A percentile compares a stretch with the other conserved stretches of the same genome.
Conservation (phyloP, 768 basidiomycete genomes). For the Mycena pura region DNA sequence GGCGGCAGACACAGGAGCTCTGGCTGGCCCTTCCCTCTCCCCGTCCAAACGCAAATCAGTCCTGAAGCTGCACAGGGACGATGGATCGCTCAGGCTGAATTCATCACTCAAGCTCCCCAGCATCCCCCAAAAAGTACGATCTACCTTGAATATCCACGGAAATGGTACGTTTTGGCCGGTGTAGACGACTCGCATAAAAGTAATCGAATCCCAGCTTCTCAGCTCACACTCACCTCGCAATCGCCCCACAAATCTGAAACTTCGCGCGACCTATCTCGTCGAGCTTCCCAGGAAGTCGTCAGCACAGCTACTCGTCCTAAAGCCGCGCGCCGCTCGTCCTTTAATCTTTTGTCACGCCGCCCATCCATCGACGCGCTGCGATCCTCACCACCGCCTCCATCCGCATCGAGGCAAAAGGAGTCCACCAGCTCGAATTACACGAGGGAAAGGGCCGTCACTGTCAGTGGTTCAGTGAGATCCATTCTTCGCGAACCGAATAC, state of each 20-base stretch:
- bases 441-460: constrained; percentile 21
- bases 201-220: constrained; percentile 29
- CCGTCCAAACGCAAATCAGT: constrained; percentile 54
- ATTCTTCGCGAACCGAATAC: constrained; percentile 76
- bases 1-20: constrained; percentile 39
- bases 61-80: constrained; percentile 60
- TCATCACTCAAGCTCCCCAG: constrained; percentile 43
- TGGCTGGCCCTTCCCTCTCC: constrained; percentile 52
- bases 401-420: constrained; percentile 12
- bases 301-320: constrained; percentile 18
- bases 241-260: neutral
- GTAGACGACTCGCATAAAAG: constrained; percentile 36
- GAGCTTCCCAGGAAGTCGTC: constrained; percentile 23
- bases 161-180: constrained; percentile 41
- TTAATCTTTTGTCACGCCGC: constrained; percentile 29
- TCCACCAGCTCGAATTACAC: constrained; percentile 34
- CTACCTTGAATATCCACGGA: constrained; percentile 41
- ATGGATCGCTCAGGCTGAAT: constrained; percentile 40
- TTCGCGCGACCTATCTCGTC: constrained; percentile 12
- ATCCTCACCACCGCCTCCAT: constrained; percentile 23
- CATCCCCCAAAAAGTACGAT: constrained; percentile 62
- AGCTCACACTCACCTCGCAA: constrained; percentile 27
- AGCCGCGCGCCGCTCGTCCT: constrained; percentile 23
- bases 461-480: constrained; percentile 65
- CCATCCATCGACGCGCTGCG: constrained; percentile 46